phyloP scores from a whole-genome alignment of 2,329 filamentous ascomycete genomes.

The Rhynchosporium agropyri region DNA sequence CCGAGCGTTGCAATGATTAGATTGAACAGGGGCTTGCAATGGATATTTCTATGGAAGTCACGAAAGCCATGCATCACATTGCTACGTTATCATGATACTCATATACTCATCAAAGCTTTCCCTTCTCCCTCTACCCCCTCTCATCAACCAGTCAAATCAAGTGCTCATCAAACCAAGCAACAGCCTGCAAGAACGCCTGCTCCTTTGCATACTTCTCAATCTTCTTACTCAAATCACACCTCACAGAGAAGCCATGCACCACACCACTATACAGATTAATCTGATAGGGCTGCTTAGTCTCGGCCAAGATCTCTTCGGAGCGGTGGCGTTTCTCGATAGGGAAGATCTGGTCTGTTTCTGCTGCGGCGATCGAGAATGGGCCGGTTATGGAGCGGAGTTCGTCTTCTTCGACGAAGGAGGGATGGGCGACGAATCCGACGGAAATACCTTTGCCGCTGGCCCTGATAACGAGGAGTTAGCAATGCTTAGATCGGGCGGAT shows the following conservation, averaged over 20 bases:
- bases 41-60: too few species aligned
- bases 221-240: conserved; percentile 60
- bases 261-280: conserved; percentile 75
- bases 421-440: conserved; percentile 75
- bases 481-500: too few species aligned
- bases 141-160: conserved; percentile 42
- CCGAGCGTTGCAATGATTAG: too few species aligned
- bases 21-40: too few species aligned
- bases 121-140: not conserved
- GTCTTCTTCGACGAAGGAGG: conserved; percentile 70
- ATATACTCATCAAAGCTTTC: not conserved
- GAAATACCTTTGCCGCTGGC: conserved; percentile 60
- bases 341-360: conserved; percentile 68
- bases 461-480: too few species aligned
- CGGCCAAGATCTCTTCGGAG: conserved; percentile 63
- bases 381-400: conserved; percentile 68
- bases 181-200: conserved; percentile 76
- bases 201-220: conserved; percentile 72
- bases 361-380: conserved; percentile 62
- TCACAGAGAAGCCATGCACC: conserved; percentile 74
- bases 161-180: conserved; percentile 74
- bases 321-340: conserved; percentile 63
- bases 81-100: too few species aligned
- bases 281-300: conserved; percentile 60
- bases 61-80: too few species aligned